Evolutionary conservation across 305 asterid species (phyloP), one percentile per base, ranked within the genome.

Genomic region (Rubia peregrina): DNA sequence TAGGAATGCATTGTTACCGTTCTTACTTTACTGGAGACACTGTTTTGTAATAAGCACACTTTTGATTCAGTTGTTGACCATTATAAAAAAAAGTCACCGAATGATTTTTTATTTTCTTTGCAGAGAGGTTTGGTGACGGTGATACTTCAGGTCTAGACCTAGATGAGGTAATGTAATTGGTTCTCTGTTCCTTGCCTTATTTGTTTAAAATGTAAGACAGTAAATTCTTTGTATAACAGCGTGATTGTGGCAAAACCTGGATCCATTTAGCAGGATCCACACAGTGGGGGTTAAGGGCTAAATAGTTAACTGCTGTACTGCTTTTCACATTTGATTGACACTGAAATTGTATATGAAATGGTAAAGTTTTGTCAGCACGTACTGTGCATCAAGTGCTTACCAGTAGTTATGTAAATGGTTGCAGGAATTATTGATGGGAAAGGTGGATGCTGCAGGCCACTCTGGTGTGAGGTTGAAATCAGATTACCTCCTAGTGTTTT

Each of bases 51-150:
- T 22, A 9, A 36, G 41, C 42, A 63, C 55, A 9, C 7, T 51
- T 24, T 14, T n/a, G 53, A 16, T 73, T 24, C 33, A 59, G 40
- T 65, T 30, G 40, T 65, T 30, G 44, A 9, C 22, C 12, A 42
- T 40, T 30, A n/a, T 42, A n/a, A 19, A 21, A 57, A 19, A 2
- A 21, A n/a, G 59, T 51, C 22, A 16, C 59, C 16, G 22, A 51
- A 22, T 22, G 62, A 6, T 55, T 49, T 36, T 8, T 33, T 41
- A 41, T 30, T 13, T 68, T 60, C 40, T 14, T 72, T 42, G 61
- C 87, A 95, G 99, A 95, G 92, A 90, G 98, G 83, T 95, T 95
- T 80, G 99, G 99, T 56, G 98, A 92, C 71, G 98, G 92, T n/a
- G 99, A 95, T 73, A 85, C 98, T 62, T 85, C 91, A 67, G 96